A percentile compares a stretch with the other conserved stretches of the same genome.
These are phyloP conservation scores for Lentinula boryana DNA, from an alignment of 768 basidiomycete species.

Conservation along the genomic window DNA sequence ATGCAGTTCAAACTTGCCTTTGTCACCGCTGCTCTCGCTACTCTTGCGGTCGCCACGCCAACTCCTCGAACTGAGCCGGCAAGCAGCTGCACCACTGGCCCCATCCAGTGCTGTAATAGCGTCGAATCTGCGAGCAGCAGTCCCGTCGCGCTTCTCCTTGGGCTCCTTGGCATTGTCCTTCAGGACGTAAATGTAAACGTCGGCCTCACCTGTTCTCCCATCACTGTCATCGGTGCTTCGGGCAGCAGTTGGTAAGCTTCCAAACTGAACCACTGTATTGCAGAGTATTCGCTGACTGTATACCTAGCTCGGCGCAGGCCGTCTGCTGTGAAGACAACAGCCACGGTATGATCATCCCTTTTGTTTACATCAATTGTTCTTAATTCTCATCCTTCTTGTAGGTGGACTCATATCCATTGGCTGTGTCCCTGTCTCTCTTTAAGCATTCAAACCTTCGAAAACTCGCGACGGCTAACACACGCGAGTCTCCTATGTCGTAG, in stretches of 20 bases:
- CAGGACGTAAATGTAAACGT: conserved; percentile 26
- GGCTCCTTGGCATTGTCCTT: conserved; percentile 36
- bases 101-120: conserved; percentile 2
- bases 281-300: too few species aligned
- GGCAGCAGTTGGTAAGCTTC: neutral
- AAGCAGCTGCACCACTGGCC: conserved; percentile 1
- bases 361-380: neutral
- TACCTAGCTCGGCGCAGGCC: conserved; percentile 2
- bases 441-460: neutral
- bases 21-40: neutral
- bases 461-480: neutral
- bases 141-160: conserved; percentile 10
- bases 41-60: conserved; percentile 2
- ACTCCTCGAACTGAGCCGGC: conserved; percentile 3
- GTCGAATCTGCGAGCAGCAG: neutral
- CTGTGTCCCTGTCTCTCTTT: conserved; percentile 4
- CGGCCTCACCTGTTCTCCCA: conserved; percentile 4
- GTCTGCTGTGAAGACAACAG: conserved; percentile 4
- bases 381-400: neutral
- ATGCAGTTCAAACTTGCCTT: conserved; percentile 8
- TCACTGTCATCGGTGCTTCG: conserved; percentile 6
- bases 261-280: neutral
- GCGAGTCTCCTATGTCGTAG: too few species aligned
- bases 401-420: conserved; percentile 6
- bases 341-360: neutral